Base-by-base conservation (phyloP, 1,139 yeast genomes). In the Ogataea hybrid region DNA sequence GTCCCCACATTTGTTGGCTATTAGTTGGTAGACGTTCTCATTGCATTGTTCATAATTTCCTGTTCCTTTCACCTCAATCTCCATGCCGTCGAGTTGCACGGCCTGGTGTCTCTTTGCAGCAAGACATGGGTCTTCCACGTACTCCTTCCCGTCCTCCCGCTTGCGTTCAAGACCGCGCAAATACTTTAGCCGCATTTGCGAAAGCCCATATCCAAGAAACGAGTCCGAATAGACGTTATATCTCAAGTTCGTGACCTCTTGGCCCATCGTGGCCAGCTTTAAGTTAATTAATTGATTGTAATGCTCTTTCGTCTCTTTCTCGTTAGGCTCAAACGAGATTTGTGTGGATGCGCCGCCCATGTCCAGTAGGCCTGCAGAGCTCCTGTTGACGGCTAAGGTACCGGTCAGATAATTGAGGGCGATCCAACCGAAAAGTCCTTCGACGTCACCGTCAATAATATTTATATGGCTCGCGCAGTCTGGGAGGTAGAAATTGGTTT, bases 341-440 rank as follows among this genome's bases (percentile, higher is more conserved):
- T 87, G 95, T 0, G 95, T 82, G 2, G 92, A 83, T 0, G 94
- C 94, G 0, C 95, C 95, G 4, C 95, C 95, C 89, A 87, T 82
- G 51, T 86, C 95, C 47, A 87, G 62, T 28, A 86, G 69, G 2
- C 95, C 95, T 53, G 77, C 84, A 0, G 94, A 79, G 8, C 46
- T 36, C 42, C 69, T 67, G 41, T 72, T 70, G 2, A 79, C 79
- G 51, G 75, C 79, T 35, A 83, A 68, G 0, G 80, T 66, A 1
- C 83, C 84, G 30, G 80, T 71, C 50, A 85, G 65, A 50, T 84
- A 83, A 56, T 87, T 87, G 32, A 86, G 67, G 0, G 88, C 79
- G 8, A 86, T 66, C 95, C 95, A 87, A 9, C 94, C 92, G 53
- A 81, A 86, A 11, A 87, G 55, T 0, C 95, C 95, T 63, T 87